A percentile compares a stretch with the other conserved stretches of the same genome.
Conservation (phyloP, 2,329 filamentous ascomycete genomes). For the Ceratocystis destructans region DNA sequence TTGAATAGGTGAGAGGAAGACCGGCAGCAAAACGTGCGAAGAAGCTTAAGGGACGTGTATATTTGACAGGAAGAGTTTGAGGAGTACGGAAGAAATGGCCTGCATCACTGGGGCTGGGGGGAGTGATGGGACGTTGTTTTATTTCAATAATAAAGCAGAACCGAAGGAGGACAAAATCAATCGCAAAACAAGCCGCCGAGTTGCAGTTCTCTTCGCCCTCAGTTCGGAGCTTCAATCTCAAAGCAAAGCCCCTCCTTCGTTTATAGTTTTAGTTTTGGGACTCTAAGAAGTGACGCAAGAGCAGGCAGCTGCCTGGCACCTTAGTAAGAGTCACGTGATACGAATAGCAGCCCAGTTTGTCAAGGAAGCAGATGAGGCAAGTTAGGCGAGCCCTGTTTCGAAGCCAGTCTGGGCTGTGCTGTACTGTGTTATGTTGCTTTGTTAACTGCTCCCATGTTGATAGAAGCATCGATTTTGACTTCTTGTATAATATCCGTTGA, state of each 20-base stretch:
- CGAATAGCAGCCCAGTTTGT: too few relatives aligned
- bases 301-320: not conserved
- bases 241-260: conserved; percentile 7
- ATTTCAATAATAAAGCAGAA: not conserved
- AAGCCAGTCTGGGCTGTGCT: too few relatives aligned
- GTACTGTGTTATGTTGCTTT: too few relatives aligned
- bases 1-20: not conserved
- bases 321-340: not conserved
- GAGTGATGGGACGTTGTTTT: not conserved
- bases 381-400: too few relatives aligned
- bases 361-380: too few relatives aligned
- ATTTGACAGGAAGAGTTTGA: conserved; percentile 4
- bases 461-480: too few relatives aligned
- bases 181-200: not conserved
- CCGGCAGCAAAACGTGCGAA: not conserved
- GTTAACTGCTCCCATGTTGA: too few relatives aligned
- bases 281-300: not conserved
- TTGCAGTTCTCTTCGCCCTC: not conserved
- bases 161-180: not conserved
- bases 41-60: not conserved
- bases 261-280: not conserved
- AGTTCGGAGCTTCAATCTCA: not conserved
- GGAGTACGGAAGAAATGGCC: not conserved
- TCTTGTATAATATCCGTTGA: too few relatives aligned
- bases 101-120: not conserved